Conservation (phyloP, 23 red algal genomes). For the Gracilariopsis chorda region DNA sequence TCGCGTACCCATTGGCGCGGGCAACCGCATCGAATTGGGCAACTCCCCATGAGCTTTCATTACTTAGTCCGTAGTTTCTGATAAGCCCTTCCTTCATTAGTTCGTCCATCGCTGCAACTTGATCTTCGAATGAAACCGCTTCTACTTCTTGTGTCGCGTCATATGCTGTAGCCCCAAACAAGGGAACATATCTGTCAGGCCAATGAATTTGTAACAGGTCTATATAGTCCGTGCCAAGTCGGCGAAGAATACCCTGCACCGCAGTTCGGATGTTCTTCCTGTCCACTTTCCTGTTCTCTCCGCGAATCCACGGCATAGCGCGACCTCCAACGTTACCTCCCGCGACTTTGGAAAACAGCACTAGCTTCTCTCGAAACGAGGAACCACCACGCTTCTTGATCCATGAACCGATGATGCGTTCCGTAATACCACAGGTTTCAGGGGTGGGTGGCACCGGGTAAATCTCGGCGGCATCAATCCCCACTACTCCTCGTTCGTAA, state of each 20-base stretch:
- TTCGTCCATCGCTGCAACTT: constrained; percentile 64
- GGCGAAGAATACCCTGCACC: constrained; percentile 55
- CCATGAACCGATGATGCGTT: constrained; percentile 79
- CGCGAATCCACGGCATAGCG: constrained; percentile 20
- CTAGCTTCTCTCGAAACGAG: constrained; percentile 65
- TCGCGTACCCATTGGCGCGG: constrained; percentile 11
- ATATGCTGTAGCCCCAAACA: constrained; percentile 80
- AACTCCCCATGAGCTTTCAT: constrained; percentile 88
- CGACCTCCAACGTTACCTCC: constrained; percentile 21
- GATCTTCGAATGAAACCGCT: constrained; percentile 58
- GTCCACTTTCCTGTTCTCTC: constrained; percentile 3
- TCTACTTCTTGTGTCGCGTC: constrained; percentile 45
- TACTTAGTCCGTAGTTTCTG: constrained; percentile 83
- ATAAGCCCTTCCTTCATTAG: constrained; percentile 75
- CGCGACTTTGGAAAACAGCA: constrained; percentile 80
- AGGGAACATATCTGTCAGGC: constrained; percentile 93
- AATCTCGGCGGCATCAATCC: constrained; percentile 89
- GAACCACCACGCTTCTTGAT: constrained; percentile 53
- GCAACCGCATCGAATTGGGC: constrained; percentile 34
- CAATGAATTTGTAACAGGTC: constrained; percentile 96
- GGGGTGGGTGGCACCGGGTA: constrained; percentile 80
- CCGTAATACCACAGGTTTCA: constrained; percentile 68
- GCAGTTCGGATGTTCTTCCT: constrained; percentile 65
- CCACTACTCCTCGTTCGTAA: constrained; percentile 66
- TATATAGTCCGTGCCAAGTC: constrained; percentile 81